Evolutionary conservation across 805 yeast species (phyloP).

Genomic region (Kuraishia molischiana): DNA sequence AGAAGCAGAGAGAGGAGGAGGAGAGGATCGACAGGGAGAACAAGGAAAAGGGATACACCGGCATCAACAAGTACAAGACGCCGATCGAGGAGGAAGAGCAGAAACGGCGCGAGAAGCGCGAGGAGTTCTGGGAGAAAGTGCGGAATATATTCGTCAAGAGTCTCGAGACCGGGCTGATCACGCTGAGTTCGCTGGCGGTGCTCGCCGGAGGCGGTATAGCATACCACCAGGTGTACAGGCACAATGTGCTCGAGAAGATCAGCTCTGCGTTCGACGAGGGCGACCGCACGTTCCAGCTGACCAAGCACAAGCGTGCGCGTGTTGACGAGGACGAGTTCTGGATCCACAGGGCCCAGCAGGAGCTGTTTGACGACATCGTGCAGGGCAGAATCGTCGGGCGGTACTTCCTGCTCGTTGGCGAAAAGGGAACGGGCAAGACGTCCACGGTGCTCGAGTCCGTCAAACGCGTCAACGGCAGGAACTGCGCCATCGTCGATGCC

Average conservation of each 20-base stretch:
- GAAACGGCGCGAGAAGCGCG: conserved; percentile 2
- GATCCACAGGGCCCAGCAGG: conserved; percentile 67
- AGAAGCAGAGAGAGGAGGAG: conserved; percentile 19
- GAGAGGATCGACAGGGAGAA: conserved; percentile 11
- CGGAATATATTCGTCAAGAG: conserved; percentile 26
- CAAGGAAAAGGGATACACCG: conserved; percentile 3
- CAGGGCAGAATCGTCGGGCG: conserved; percentile 57
- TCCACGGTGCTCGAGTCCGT: conserved; percentile 66
- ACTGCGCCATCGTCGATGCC: conserved; percentile 69
- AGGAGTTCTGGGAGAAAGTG: conserved; percentile 8
- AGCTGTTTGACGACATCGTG: conserved; percentile 52
- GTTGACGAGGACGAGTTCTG: conserved; percentile 33
- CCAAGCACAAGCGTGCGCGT: conserved; percentile 34
- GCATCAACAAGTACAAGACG: conserved; percentile 1
- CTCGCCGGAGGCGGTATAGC: conserved; percentile 64
- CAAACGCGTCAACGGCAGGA: conserved; percentile 48
- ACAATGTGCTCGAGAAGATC: conserved; percentile 55
- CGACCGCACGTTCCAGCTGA: conserved; percentile 46
- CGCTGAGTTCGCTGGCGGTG: conserved; percentile 57
- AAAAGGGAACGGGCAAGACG: conserved; percentile 81
- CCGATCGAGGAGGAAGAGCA: conserved; percentile 3
- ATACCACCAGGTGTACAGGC: conserved; percentile 54
- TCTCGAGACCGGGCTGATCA: conserved; percentile 61
- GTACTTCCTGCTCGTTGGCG: conserved; percentile 68
- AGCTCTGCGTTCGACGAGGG: conserved; percentile 56